Conservation (phyloP, 2,329 filamentous ascomycete genomes). For the Cucurbitaria berberidis region DNA sequence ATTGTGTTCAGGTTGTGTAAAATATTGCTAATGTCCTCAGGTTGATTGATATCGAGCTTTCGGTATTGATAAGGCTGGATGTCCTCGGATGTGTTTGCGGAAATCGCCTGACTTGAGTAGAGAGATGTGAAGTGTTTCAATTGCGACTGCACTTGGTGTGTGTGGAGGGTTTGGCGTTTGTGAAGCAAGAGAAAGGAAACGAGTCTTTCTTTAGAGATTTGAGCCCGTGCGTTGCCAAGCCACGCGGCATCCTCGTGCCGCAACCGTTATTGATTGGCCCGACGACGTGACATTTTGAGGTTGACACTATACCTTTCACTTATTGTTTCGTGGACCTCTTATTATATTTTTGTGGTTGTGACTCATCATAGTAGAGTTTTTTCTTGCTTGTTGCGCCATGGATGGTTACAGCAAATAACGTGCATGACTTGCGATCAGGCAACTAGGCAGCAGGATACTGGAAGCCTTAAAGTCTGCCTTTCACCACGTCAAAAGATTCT, state of each 20-base stretch:
- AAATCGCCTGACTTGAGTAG: background rate
- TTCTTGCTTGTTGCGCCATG: background rate
- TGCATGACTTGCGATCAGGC: background rate
- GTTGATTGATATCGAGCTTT: background rate
- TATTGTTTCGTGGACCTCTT: background rate
- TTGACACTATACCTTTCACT: background rate
- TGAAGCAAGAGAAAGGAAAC: conserved; percentile 1
- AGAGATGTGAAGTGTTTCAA: background rate
- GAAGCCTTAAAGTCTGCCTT: background rate
- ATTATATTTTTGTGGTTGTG: no score
- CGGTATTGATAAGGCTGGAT: background rate
- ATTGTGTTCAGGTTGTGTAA: background rate
- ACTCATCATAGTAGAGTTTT: no score
- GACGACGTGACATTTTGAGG: background rate
- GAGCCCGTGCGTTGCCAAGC: conserved; percentile 20
- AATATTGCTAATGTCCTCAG: background rate
- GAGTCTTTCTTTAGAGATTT: conserved; percentile 6
- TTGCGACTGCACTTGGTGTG: background rate
- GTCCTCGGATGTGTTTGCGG: background rate
- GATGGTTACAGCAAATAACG: background rate
- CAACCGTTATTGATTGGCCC: conserved; percentile 7
- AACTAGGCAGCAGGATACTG: background rate
- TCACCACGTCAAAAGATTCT: no score
- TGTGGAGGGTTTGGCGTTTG: background rate
- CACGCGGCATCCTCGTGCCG: conserved; percentile 2